These are phyloP conservation scores for Leccinellum rugosiceps DNA, from an alignment of 768 basidiomycete species.

Conservation along the genomic window DNA sequence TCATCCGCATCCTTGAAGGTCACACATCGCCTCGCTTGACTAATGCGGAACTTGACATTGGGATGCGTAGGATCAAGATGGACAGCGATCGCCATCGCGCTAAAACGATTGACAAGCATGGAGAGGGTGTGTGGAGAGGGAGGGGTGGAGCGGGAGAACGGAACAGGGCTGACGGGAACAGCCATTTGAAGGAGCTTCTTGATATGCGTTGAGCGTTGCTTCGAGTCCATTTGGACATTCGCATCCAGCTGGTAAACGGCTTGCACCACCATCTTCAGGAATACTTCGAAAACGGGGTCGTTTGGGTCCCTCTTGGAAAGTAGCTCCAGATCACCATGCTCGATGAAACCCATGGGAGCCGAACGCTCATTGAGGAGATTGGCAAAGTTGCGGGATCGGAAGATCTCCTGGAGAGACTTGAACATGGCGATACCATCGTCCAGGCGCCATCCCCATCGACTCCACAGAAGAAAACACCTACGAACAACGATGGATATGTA, in stretches of 20 bases:
- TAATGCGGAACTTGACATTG: constrained; percentile 50
- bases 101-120: constrained; percentile 80
- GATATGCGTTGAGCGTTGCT: constrained; percentile 40
- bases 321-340: constrained; percentile 48
- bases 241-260: constrained; percentile 38
- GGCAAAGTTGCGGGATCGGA: constrained; percentile 72
- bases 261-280: constrained; percentile 78
- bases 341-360: constrained; percentile 73
- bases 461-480: constrained; percentile 71
- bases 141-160: constrained; percentile 53
- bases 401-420: constrained; percentile 63
- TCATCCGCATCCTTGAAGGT: constrained; percentile 63
- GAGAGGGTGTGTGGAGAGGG: constrained; percentile 58
- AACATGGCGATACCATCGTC: constrained; percentile 56
- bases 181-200: constrained; percentile 71
- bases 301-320: constrained; percentile 46
- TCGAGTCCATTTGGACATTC: constrained; percentile 32
- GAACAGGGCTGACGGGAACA: constrained; percentile 66
- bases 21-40: constrained; percentile 66
- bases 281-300: constrained; percentile 76
- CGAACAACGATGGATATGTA: constrained; percentile 68
- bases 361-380: constrained; percentile 59
- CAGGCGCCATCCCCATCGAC: constrained; percentile 76
- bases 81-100: constrained; percentile 65
- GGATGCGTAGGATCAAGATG: constrained; percentile 56